Conservation (phyloP, 306 rosid species). For the Benincasa hispida region DNA sequence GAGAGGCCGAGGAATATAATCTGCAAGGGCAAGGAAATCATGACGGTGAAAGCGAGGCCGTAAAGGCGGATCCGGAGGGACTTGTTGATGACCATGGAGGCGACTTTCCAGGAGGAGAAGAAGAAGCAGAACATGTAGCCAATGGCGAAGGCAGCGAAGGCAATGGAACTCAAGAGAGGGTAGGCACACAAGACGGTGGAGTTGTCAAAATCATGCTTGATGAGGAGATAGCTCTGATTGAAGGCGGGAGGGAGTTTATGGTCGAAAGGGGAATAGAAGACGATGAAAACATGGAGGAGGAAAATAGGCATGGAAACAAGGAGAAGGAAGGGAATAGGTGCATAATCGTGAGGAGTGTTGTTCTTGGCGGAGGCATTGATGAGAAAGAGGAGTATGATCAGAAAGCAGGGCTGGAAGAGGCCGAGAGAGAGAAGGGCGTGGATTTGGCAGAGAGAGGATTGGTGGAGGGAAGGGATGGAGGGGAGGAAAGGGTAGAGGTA, state of each 20-base stretch:
- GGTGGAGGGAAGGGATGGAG: not conserved
- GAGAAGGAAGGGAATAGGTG: constrained; percentile 25
- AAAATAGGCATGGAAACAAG: constrained; percentile 27
- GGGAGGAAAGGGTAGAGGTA: constrained; percentile 17
- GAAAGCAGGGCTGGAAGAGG: constrained; percentile 60
- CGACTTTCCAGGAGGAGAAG: constrained; percentile 47
- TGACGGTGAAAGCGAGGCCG: constrained; percentile 17
- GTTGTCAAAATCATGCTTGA: not conserved
- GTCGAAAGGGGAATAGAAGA: constrained; percentile 19
- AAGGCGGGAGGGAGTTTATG: constrained; percentile 14
- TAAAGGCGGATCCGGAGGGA: constrained; percentile 36
- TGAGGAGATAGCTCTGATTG: constrained; percentile 4
- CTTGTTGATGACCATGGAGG: constrained; percentile 60
- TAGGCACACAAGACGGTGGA: constrained; percentile 32
- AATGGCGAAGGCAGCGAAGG: constrained; percentile 29
- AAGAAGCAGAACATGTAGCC: constrained; percentile 37
- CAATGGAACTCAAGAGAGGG: constrained; percentile 32
- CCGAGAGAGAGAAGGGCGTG: constrained; percentile 44
- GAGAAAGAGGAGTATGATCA: constrained; percentile 53
- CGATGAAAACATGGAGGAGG: constrained; percentile 15
- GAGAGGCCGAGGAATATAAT: constrained; percentile 23
- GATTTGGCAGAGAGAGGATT: constrained; percentile 36
- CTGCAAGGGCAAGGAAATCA: constrained; percentile 44
- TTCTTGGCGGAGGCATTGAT: constrained; percentile 42
- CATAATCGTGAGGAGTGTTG: constrained; percentile 16